These are phyloP conservation scores for Chloridella minuta DNA, from an alignment of 352 stramenopile species.

Conservation along the genomic window DNA sequence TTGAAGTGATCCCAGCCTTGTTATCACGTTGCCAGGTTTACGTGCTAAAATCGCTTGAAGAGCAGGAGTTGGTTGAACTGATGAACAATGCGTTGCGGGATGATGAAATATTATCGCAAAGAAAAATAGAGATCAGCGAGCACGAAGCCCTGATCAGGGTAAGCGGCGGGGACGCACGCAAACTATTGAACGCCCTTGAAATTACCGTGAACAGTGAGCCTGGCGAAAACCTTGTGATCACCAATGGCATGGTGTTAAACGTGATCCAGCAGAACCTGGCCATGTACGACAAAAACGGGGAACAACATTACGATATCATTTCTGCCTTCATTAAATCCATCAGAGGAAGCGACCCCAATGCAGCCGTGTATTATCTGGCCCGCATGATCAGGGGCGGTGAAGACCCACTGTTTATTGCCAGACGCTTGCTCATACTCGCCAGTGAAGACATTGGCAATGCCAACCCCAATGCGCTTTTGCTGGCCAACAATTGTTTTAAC, in stretches of 20 bases:
- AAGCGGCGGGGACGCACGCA: no score
- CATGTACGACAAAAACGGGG: slow-evolving; percentile 36
- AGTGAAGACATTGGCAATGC: slow-evolving; percentile 40
- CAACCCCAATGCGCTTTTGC: slow-evolving; percentile 24
- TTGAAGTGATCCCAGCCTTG: slow-evolving; percentile 43
- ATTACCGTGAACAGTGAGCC: no score
- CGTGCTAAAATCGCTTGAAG: no score
- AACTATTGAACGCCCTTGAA: no score
- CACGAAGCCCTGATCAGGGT: no score
- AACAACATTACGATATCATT: slow-evolving; percentile 45
- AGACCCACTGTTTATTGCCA: slow-evolving; percentile 36
- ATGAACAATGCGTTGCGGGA: no score
- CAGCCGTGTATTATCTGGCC: slow-evolving; percentile 23
- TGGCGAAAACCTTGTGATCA: no score
- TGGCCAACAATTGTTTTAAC: no score
- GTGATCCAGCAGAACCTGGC: background rate
- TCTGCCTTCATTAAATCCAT: slow-evolving; percentile 44
- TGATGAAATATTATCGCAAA: no score
- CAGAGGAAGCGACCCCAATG: background rate
- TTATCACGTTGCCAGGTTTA: slow-evolving; percentile 36
- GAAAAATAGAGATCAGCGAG: no score
- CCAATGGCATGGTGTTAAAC: no score
- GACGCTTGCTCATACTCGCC: slow-evolving; percentile 39
- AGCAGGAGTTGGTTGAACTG: no score
- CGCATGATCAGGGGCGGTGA: slow-evolving; percentile 45